Conservation (phyloP, 495 filamentous ascomycete genomes). For the Penicillium samsonianum region DNA sequence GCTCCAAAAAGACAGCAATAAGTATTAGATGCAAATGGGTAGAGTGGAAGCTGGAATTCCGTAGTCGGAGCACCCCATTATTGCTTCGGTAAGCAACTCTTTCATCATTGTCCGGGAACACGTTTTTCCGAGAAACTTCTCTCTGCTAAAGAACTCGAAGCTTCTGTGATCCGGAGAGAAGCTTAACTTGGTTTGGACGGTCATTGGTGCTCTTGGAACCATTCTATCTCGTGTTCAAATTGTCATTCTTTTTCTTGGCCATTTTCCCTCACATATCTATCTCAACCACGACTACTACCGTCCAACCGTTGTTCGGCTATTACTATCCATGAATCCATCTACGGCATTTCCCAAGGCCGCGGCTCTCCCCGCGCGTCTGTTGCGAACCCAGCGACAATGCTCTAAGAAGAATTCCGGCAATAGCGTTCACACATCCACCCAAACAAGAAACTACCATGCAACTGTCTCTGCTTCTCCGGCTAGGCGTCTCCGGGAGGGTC, state of each 20-base stretch:
- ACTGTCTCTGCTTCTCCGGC: constrained; percentile 24
- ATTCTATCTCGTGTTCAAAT: constrained; percentile 14
- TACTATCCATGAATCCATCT: constrained; percentile 44
- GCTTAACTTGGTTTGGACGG: constrained; percentile 7
- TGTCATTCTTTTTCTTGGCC: constrained; percentile 12
- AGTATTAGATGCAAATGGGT: constrained; percentile 11
- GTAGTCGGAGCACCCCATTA: constrained; percentile 25
- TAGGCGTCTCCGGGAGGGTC: constrained; percentile 27
- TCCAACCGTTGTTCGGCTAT: constrained; percentile 22
- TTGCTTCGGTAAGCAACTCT: constrained; percentile 41
- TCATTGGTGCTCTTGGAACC: constrained; percentile 18
- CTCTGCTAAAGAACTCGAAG: constrained; percentile 33
- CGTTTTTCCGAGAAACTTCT: constrained; percentile 36
- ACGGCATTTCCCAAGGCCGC: constrained; percentile 49
- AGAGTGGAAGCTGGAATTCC: constrained; percentile 24
- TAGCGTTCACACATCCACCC: constrained; percentile 24
- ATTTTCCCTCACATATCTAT: neutral
- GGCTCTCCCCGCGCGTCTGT: constrained; percentile 46
- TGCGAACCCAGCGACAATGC: constrained; percentile 43
- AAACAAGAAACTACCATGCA: constrained; percentile 36
- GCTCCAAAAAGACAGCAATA: constrained; percentile 20
- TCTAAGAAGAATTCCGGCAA: constrained; percentile 33
- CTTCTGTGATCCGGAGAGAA: constrained; percentile 30
- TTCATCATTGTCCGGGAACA: constrained; percentile 35
- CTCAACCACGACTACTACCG: constrained; percentile 10